Evolutionary conservation across 192 early-diverging fungal species (phyloP).

Genomic region (Lunasporangiospora selenospora): DNA sequence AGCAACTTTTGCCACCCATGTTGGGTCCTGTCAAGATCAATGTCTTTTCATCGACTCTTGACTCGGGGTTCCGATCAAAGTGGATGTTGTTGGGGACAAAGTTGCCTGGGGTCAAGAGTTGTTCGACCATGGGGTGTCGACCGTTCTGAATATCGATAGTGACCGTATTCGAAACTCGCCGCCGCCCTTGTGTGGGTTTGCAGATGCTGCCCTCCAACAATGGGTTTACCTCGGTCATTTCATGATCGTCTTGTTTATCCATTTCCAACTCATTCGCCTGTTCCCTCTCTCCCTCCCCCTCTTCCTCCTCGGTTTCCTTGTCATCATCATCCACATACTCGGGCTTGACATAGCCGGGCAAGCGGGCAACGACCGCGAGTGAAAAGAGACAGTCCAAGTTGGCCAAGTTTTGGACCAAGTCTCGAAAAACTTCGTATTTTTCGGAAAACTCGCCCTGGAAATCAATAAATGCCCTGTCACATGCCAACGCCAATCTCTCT

Average conservation of each 20-base stretch:
- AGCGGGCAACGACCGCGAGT: constrained; percentile 57
- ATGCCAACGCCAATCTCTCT: constrained; percentile 61
- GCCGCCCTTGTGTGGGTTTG: no score
- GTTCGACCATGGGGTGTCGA: constrained; percentile 79
- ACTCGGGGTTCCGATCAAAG: constrained; percentile 23
- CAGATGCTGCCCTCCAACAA: no score
- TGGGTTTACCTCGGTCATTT: no score
- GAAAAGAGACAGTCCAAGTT: constrained; percentile 74
- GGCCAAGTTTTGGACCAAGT: constrained; percentile 61
- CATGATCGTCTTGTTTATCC: not conserved
- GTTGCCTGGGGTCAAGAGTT: constrained; percentile 33
- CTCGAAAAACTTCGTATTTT: constrained; percentile 63
- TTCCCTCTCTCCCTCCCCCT: not conserved
- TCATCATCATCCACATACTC: constrained; percentile 52
- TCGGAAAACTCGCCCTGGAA: constrained; percentile 64
- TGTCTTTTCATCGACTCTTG: constrained; percentile 20
- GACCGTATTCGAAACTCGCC: not conserved
- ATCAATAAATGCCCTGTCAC: constrained; percentile 60
- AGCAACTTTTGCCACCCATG: constrained; percentile 81
- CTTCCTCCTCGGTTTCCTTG: not conserved
- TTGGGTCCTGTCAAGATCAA: constrained; percentile 74
- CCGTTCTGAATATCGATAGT: constrained; percentile 64
- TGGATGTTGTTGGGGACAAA: constrained; percentile 73
- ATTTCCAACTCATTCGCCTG: not conserved
- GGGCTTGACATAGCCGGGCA: constrained; percentile 67